Percentiles rank a stretch among this genome's conserved stretches.
Evolutionary conservation across 495 filamentous ascomycete genomes (phyloP).

Genomic region (Lindgomyces ingoldianus): DNA sequence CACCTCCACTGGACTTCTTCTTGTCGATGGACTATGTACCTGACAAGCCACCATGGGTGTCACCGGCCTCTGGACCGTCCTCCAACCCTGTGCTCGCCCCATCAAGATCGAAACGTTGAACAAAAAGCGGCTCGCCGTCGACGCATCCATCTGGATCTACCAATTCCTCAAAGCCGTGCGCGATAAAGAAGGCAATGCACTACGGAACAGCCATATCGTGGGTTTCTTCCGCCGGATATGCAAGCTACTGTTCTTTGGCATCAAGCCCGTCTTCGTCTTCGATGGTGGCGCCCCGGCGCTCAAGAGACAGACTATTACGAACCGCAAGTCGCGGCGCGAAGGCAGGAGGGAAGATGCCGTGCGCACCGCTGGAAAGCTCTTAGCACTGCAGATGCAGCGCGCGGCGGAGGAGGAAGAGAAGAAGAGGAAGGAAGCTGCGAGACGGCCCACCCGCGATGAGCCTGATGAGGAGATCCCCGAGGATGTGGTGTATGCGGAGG

Average conservation of each 20-base stretch:
- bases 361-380: slow-evolving; percentile 81
- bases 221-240: slow-evolving; percentile 98
- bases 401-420: slow-evolving; percentile 79
- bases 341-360: slow-evolving; percentile 91
- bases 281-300: slow-evolving; percentile 90
- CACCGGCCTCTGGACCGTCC: slow-evolving; percentile 91
- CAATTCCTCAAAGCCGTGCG: slow-evolving; percentile 98
- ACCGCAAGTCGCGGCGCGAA: slow-evolving; percentile 75
- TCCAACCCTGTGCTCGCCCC: slow-evolving; percentile 85
- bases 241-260: slow-evolving; percentile 95
- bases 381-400: slow-evolving; percentile 91
- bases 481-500: slow-evolving; percentile 83
- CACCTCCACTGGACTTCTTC: not conserved
- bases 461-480: slow-evolving; percentile 70
- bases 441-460: slow-evolving; percentile 42
- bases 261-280: slow-evolving; percentile 96
- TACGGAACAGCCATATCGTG: slow-evolving; percentile 91
- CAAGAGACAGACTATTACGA: slow-evolving; percentile 86
- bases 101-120: slow-evolving; percentile 96
- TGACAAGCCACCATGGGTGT: slow-evolving; percentile 76
- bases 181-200: slow-evolving; percentile 95
- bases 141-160: slow-evolving; percentile 99
- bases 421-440: slow-evolving; percentile 56
- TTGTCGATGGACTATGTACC: slow-evolving; percentile 16
- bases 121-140: slow-evolving; percentile 90